Conservation (phyloP, 75 land plant genomes). For the Pseudotsuga menziesii region DNA sequence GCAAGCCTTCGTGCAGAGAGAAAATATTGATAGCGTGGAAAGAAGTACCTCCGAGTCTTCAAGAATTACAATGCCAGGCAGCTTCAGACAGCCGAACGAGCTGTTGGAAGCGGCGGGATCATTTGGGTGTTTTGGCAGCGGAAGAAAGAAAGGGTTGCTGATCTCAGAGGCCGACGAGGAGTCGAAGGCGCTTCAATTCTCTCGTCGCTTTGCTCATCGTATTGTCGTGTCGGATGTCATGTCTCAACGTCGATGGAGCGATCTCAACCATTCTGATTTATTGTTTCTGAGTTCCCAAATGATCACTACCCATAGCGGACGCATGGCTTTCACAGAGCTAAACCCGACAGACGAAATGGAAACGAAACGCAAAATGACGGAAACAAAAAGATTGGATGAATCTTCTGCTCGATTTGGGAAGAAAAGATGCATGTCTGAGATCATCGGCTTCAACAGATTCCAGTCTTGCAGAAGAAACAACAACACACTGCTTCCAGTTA, state of each 20-base stretch:
- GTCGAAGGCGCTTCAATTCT: neutral
- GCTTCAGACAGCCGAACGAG: slow-evolving; percentile 18
- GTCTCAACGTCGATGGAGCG: slow-evolving; percentile 80
- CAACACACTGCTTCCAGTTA: no score
- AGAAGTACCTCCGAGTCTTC: neutral
- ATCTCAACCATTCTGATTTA: slow-evolving; percentile 63
- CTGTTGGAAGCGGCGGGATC: neutral
- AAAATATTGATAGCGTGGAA: neutral
- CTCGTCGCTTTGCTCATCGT: slow-evolving; percentile 52
- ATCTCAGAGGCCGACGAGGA: slow-evolving; percentile 9
- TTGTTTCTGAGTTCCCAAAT: slow-evolving; percentile 26
- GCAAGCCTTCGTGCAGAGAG: neutral
- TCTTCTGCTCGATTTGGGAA: no score
- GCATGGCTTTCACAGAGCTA: neutral
- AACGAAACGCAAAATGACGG: no score
- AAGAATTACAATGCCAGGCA: slow-evolving; percentile 30
- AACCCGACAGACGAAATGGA: no score
- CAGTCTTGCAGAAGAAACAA: no score
- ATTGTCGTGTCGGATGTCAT: slow-evolving; percentile 71
- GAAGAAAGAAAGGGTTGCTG: slow-evolving; percentile 8
- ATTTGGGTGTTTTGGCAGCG: neutral
- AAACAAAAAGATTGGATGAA: no score
- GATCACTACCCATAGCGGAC: slow-evolving; percentile 15
- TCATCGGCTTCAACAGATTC: no score
- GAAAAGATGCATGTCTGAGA: no score